phyloP scores from a whole-genome alignment of 352 stramenopile species.

The Phytophthora hibernalis region DNA sequence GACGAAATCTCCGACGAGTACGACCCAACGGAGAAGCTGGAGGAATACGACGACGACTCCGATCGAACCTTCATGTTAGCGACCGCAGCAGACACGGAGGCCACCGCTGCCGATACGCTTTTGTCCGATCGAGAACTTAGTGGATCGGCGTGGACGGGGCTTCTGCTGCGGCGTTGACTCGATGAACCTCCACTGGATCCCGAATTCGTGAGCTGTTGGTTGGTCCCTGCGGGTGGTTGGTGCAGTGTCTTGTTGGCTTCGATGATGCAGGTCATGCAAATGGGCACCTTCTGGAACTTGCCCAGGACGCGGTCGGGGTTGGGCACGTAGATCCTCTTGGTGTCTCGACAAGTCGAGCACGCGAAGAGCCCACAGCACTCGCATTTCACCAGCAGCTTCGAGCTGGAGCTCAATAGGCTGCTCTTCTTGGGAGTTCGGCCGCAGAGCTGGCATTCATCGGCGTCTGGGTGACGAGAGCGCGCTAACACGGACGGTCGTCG shows the following conservation, averaged over 20 bases:
- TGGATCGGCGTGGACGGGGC: slow-evolving; percentile 13
- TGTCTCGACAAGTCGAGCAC: slow-evolving; percentile 52
- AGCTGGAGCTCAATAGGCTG: slow-evolving; percentile 37
- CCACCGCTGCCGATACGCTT: slow-evolving; percentile 26
- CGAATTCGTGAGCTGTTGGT: slow-evolving; percentile 13
- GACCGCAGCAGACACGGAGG: slow-evolving; percentile 14
- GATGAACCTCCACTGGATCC: slow-evolving; percentile 23
- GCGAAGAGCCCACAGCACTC: slow-evolving; percentile 56
- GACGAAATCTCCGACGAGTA: slow-evolving; percentile 21
- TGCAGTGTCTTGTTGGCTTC: slow-evolving; percentile 41
- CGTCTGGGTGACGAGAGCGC: slow-evolving; percentile 34
- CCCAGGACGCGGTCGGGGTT: slow-evolving; percentile 47
- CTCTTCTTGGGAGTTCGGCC: slow-evolving; percentile 47
- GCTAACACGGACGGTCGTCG: slow-evolving; percentile 44
- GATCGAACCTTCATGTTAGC: slow-evolving; percentile 17
- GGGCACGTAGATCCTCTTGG: slow-evolving; percentile 57
- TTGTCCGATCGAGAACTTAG: slow-evolving; percentile 22
- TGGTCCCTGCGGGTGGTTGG: not conserved
- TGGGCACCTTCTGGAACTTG: slow-evolving; percentile 49
- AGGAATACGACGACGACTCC: slow-evolving; percentile 32
- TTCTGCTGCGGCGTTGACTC: slow-evolving; percentile 6
- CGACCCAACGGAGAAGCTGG: slow-evolving; percentile 24
- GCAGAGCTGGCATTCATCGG: slow-evolving; percentile 48
- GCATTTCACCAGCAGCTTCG: slow-evolving; percentile 54
- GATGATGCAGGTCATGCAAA: slow-evolving; percentile 54